Percentiles rank a stretch among this genome's conserved stretches.
phyloP scores from a whole-genome alignment of 2,329 filamentous ascomycete genomes.

The Botrytis fragariae region DNA sequence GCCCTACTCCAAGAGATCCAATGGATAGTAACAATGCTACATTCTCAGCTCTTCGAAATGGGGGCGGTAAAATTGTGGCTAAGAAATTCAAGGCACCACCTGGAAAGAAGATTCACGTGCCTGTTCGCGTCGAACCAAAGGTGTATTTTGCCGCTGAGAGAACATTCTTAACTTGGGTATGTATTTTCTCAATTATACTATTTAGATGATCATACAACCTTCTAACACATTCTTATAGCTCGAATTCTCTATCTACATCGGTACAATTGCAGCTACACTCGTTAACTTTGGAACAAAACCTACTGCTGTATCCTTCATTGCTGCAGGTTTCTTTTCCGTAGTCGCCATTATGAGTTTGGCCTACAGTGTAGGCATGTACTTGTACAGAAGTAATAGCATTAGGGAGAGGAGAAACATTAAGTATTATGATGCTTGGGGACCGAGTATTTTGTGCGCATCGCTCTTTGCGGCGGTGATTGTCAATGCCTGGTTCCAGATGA shows the following conservation, averaged over 20 bases:
- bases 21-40: conserved; percentile 46
- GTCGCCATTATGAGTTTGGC: conserved; percentile 74
- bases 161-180: conserved; percentile 90
- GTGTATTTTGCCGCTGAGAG: conserved; percentile 96
- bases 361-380: conserved; percentile 80
- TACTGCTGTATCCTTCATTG: conserved; percentile 58
- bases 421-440: conserved; percentile 89
- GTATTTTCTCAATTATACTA: conserved; percentile 35
- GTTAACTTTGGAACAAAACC: conserved; percentile 73
- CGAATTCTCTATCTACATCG: conserved; percentile 93
- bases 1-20: conserved; percentile 24
- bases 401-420: conserved; percentile 77
- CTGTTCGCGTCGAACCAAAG: conserved; percentile 93
- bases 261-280: conserved; percentile 78
- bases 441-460: conserved; percentile 70
- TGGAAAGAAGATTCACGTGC: conserved; percentile 92
- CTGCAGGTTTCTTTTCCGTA: conserved; percentile 76
- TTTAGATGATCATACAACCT: background rate
- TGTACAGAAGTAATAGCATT: conserved; percentile 86
- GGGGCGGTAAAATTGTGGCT: conserved; percentile 54
- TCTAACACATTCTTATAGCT: conserved; percentile 51
- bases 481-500: conserved; percentile 79
- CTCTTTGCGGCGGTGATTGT: conserved; percentile 71
- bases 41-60: conserved; percentile 53
- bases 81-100: conserved; percentile 70